phyloP scores from a whole-genome alignment of 2,329 filamentous ascomycete species.

The Sphaerostilbella broomeana region DNA sequence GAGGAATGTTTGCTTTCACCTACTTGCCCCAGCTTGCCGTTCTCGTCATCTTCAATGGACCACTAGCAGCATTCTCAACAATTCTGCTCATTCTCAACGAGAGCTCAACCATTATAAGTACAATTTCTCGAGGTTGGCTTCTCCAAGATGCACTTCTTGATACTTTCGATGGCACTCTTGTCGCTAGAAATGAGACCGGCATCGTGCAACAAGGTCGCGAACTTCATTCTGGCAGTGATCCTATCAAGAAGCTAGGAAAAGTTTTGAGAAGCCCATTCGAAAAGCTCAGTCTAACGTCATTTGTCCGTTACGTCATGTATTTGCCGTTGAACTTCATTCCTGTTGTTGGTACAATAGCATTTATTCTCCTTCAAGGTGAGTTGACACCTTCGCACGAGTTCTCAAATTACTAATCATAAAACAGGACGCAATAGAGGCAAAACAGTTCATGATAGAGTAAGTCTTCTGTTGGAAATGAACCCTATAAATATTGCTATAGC shows the following conservation, averaged over 20 bases:
- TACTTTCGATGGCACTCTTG: slow-evolving; percentile 73
- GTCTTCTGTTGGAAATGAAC: slow-evolving; percentile 17
- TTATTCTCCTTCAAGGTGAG: slow-evolving; percentile 67
- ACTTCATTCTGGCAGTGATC: slow-evolving; percentile 55
- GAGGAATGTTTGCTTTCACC: slow-evolving; percentile 79
- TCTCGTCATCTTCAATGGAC: slow-evolving; percentile 78
- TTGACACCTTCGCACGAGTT: neutral
- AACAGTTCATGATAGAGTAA: slow-evolving; percentile 47
- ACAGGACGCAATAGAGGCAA: slow-evolving; percentile 42
- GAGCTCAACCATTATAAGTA: slow-evolving; percentile 51
- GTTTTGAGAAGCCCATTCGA: slow-evolving; percentile 52
- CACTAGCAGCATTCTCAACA: slow-evolving; percentile 67
- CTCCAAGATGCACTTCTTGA: slow-evolving; percentile 79
- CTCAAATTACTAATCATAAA: neutral
- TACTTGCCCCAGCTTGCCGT: slow-evolving; percentile 80
- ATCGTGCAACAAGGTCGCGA: slow-evolving; percentile 72
- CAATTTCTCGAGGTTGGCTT: slow-evolving; percentile 61
- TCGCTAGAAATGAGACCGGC: slow-evolving; percentile 43
- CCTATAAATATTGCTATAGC: too few relatives aligned
- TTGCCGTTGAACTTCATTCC: slow-evolving; percentile 91
- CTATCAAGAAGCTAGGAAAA: slow-evolving; percentile 51
- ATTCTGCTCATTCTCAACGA: slow-evolving; percentile 60
- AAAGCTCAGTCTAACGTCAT: slow-evolving; percentile 50
- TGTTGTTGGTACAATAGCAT: slow-evolving; percentile 74
- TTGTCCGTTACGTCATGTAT: slow-evolving; percentile 77